Evolutionary conservation across 371 early-diverging fungal species (phyloP).

Genomic region (Saksenaea vasiformis): DNA sequence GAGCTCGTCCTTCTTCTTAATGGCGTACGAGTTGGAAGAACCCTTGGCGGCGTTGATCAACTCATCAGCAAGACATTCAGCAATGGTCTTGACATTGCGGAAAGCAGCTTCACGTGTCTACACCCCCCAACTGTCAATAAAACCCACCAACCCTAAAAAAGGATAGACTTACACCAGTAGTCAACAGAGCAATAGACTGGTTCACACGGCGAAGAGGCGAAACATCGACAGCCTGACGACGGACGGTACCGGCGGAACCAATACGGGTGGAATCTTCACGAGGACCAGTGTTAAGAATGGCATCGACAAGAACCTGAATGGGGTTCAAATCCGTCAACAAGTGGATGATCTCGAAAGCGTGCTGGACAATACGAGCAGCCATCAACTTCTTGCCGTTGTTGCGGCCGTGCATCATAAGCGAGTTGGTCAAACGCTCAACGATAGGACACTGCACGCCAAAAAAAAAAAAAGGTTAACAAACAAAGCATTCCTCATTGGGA

Average conservation of each 20-base stretch:
- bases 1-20: slow-evolving; percentile 99
- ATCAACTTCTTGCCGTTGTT: slow-evolving; percentile 99
- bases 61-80: slow-evolving; percentile 99
- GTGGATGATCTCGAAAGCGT: slow-evolving; percentile 99
- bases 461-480: background rate
- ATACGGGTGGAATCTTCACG: slow-evolving; percentile 99
- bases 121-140: background rate
- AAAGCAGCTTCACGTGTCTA: slow-evolving; percentile 37
- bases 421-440: slow-evolving; percentile 99
- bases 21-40: slow-evolving; percentile 98
- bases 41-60: slow-evolving; percentile 99
- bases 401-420: slow-evolving; percentile 99
- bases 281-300: slow-evolving; percentile 99
- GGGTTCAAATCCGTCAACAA: slow-evolving; percentile 99
- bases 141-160: slow-evolving; percentile 23
- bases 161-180: slow-evolving; percentile 83
- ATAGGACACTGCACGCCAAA: slow-evolving; percentile 86
- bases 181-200: slow-evolving; percentile 95
- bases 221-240: slow-evolving; percentile 99
- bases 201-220: slow-evolving; percentile 99
- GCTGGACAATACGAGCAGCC: slow-evolving; percentile 98
- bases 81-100: slow-evolving; percentile 89
- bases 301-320: slow-evolving; percentile 99
- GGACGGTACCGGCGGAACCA: slow-evolving; percentile 99
- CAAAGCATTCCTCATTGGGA: background rate